Percentiles rank a stretch among this genome's conserved stretches.
Conservation (phyloP, 1,284 basidiomycete genomes). For the Boletellus dicymbophilus region DNA sequence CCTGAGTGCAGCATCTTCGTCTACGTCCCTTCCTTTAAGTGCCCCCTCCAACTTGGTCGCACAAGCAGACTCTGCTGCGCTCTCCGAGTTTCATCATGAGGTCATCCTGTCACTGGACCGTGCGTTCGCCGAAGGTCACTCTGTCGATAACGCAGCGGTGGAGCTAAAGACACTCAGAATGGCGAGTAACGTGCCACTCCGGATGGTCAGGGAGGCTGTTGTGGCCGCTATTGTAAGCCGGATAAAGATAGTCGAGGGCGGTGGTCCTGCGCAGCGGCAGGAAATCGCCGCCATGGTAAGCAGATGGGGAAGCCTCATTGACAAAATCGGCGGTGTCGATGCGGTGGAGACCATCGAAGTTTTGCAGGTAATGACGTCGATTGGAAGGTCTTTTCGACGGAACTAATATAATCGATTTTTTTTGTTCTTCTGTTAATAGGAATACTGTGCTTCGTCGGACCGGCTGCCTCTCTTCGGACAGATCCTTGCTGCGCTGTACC, state of each 20-base stretch:
- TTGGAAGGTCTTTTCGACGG: background rate
- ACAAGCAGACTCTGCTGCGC: slow-evolving; percentile 45
- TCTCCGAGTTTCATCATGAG: slow-evolving; percentile 77
- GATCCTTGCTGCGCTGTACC: slow-evolving; percentile 73
- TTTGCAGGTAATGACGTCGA: slow-evolving; percentile 58
- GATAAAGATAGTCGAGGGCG: slow-evolving; percentile 58
- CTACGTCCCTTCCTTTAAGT: slow-evolving; percentile 38
- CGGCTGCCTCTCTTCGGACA: slow-evolving; percentile 72
- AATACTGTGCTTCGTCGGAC: slow-evolving; percentile 61
- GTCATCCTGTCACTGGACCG: slow-evolving; percentile 83
- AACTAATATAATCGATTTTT: slow-evolving; percentile 6
- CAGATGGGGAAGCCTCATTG: slow-evolving; percentile 74
- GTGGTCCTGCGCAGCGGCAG: slow-evolving; percentile 53
- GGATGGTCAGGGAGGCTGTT: slow-evolving; percentile 78
- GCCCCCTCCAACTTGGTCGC: slow-evolving; percentile 37
- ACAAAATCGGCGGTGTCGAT: slow-evolving; percentile 76
- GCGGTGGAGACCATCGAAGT: slow-evolving; percentile 70
- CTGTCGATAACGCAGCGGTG: slow-evolving; percentile 88
- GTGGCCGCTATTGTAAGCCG: slow-evolving; percentile 72
- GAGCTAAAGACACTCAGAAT: slow-evolving; percentile 94
- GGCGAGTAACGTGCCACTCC: slow-evolving; percentile 87
- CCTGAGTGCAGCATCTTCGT: slow-evolving; percentile 45
- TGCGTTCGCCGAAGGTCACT: slow-evolving; percentile 89
- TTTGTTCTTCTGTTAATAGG: slow-evolving; percentile 44
- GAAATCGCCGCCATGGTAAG: slow-evolving; percentile 60